These are phyloP conservation scores for Meira miltonrushii DNA, from an alignment of 1,284 basidiomycete species.

Conservation along the genomic window DNA sequence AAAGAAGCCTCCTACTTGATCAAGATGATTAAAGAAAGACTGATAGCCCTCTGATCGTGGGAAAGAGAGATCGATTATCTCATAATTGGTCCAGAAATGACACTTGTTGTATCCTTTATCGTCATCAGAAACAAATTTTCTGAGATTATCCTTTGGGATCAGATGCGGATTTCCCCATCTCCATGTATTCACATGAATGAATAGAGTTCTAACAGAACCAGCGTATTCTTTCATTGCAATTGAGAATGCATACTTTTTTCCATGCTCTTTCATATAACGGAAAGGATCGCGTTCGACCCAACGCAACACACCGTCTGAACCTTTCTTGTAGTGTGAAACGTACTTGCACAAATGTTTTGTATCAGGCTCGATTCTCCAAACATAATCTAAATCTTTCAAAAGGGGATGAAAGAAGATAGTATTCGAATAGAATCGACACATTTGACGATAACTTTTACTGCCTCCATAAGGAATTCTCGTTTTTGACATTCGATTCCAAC, in stretches of 20 bases:
- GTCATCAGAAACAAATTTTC: conserved; percentile 11
- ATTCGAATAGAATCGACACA: conserved; percentile 10
- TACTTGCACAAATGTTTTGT: conserved; percentile 5
- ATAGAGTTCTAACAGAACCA: conserved; percentile 6
- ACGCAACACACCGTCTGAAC: not conserved
- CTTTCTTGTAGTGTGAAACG: not conserved
- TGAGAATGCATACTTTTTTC: conserved; percentile 15
- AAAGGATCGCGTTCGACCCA: conserved; percentile 14
- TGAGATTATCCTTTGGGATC: not conserved
- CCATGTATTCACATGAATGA: conserved; percentile 1
- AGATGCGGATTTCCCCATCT: not conserved
- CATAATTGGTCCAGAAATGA: conserved; percentile 15
- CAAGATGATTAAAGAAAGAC: conserved; percentile 10
- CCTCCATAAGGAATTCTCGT: conserved; percentile 8
- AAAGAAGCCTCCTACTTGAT: conserved; percentile 13
- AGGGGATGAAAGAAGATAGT: conserved; percentile 18
- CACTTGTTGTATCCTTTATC: conserved; percentile 15
- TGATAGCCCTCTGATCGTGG: conserved; percentile 10
- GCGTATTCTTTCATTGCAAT: conserved; percentile 8
- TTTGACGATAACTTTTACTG: conserved; percentile 13
- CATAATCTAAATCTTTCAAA: conserved; percentile 17
- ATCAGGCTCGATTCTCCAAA: conserved; percentile 23
- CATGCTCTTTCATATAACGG: conserved; percentile 10
- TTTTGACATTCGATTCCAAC: conserved; percentile 1
- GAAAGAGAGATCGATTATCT: conserved; percentile 12